Conservation (phyloP, 2,329 filamentous ascomycete genomes). For the Biscogniauxia sp. region DNA sequence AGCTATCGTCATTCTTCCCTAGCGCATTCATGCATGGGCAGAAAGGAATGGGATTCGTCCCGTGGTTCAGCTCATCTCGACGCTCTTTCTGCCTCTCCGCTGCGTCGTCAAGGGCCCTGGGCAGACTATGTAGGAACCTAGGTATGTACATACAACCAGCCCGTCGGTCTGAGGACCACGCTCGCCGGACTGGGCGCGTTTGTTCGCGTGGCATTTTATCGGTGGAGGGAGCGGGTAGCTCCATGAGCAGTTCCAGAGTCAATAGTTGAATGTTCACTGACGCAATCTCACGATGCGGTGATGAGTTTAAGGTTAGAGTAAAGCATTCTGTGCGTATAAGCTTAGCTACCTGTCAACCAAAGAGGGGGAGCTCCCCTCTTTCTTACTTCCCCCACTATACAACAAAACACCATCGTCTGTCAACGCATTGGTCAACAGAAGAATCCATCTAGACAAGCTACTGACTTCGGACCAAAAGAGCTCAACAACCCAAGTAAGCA, state of each 20-base stretch:
- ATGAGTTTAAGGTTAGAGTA: not conserved
- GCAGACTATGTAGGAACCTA: not conserved
- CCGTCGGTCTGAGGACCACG: not conserved
- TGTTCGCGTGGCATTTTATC: not conserved
- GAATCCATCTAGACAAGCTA: not conserved
- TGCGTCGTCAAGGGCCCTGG: not conserved
- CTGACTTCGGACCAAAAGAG: not conserved
- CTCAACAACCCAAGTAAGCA: not conserved
- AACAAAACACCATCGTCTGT: not conserved
- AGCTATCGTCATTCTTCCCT: not conserved
- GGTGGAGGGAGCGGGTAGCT: not conserved
- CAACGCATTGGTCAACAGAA: not conserved
- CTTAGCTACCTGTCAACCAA: not conserved
- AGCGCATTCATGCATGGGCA: not conserved
- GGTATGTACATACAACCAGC: too few species aligned
- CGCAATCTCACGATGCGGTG: not conserved
- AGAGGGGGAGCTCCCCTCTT: not conserved
- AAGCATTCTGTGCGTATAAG: not conserved
- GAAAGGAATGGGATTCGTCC: not conserved
- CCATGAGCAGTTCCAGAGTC: not conserved
- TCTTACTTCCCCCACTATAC: not conserved
- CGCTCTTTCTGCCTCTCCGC: not conserved
- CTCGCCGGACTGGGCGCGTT: not conserved
- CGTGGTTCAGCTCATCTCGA: not conserved
- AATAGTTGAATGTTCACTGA: not conserved